These are phyloP conservation scores for Tetrastigma voinierianum DNA, from an alignment of 164 flowering plant genomes.

Conservation along the genomic window DNA sequence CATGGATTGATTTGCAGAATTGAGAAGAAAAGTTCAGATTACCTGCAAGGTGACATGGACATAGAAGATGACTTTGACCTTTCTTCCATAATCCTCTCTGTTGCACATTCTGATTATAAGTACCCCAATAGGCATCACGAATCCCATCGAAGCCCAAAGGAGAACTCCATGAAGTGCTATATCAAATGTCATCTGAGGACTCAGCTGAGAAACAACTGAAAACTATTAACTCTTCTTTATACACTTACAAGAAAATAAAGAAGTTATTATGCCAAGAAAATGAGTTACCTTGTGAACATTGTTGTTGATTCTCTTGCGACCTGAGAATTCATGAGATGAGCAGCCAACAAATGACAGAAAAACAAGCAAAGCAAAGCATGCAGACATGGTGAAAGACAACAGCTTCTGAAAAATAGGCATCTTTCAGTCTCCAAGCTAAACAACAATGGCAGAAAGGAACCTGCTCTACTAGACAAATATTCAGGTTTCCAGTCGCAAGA, in stretches of 20 bases:
- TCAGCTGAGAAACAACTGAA: conserved; percentile 27
- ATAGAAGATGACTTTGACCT: conserved; percentile 55
- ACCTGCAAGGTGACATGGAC: conserved; percentile 75
- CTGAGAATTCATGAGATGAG: conserved; percentile 21
- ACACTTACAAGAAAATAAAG: background rate
- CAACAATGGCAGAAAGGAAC: background rate
- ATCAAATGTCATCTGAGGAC: conserved; percentile 32
- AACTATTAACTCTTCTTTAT: background rate
- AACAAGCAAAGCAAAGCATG: conserved; percentile 17
- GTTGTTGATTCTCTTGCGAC: conserved; percentile 12
- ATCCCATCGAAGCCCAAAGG: conserved; percentile 81
- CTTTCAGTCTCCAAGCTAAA: conserved; percentile 8
- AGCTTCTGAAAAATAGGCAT: conserved; percentile 13
- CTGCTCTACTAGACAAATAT: background rate
- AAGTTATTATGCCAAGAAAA: background rate
- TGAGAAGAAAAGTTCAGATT: background rate
- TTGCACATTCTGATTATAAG: conserved; percentile 59
- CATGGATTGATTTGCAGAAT: background rate
- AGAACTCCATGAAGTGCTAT: conserved; percentile 61
- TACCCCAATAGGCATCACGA: conserved; percentile 77
- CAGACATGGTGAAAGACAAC: conserved; percentile 15
- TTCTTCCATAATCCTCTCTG: conserved; percentile 35
- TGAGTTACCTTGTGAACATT: conserved; percentile 32
- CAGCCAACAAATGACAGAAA: conserved; percentile 25
- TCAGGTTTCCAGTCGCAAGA: background rate